Conservation (phyloP, 2,329 filamentous ascomycete species). For the Stromatinia cepivora region DNA sequence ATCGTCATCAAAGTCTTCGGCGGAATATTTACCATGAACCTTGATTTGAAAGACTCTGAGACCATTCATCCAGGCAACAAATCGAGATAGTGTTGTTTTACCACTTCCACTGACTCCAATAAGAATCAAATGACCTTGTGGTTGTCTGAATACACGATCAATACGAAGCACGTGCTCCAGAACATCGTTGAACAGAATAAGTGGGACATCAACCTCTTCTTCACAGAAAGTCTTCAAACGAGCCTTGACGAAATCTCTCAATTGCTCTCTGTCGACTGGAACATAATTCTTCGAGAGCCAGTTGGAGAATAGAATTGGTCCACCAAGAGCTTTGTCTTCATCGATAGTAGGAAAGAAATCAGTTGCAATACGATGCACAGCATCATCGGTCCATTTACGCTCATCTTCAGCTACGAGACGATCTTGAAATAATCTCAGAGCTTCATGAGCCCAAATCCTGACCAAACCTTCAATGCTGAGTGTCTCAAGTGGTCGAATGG, state of each 20-base stretch:
- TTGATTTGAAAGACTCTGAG: slow-evolving; percentile 99
- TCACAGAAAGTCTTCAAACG: slow-evolving; percentile 98
- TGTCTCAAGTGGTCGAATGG: slow-evolving; percentile 86
- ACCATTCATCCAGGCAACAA: slow-evolving; percentile 99
- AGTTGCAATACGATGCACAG: slow-evolving; percentile 80
- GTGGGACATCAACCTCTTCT: slow-evolving; percentile 96
- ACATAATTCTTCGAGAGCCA: slow-evolving; percentile 99
- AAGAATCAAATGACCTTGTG: slow-evolving; percentile 95
- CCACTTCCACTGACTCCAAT: slow-evolving; percentile 98
- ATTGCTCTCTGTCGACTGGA: slow-evolving; percentile 89
- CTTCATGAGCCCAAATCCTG: slow-evolving; percentile 97
- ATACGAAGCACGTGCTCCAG: slow-evolving; percentile 97
- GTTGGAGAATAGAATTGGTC: slow-evolving; percentile 97
- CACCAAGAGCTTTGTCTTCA: slow-evolving; percentile 81
- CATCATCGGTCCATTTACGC: slow-evolving; percentile 89
- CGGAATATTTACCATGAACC: slow-evolving; percentile 97
- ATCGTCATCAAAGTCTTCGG: slow-evolving; percentile 98
- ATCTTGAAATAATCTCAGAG: slow-evolving; percentile 93
- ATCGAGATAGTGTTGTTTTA: slow-evolving; percentile 96
- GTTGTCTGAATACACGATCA: slow-evolving; percentile 96
- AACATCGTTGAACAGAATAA: slow-evolving; percentile 99
- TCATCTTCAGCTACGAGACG: slow-evolving; percentile 93
- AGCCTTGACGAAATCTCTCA: slow-evolving; percentile 96
- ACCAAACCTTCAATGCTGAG: slow-evolving; percentile 88
- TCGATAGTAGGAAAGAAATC: slow-evolving; percentile 96